Conservation (phyloP, 768 basidiomycete species). For the Pleurotus eryngii region DNA sequence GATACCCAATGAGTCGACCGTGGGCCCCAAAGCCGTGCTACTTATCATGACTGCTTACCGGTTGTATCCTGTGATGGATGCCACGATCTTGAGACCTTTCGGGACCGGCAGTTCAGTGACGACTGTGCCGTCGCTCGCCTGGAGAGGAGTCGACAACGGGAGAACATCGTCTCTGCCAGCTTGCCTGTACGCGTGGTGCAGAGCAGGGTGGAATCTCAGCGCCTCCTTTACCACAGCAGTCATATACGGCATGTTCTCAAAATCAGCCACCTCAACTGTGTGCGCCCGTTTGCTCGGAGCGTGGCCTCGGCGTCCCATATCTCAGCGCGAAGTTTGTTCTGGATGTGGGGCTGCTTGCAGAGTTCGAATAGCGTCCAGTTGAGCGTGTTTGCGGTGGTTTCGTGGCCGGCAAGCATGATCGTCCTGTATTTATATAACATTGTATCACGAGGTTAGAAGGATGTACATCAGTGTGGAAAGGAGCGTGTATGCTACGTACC, state of each 20-base stretch:
- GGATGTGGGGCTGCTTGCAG: slow-evolving; percentile 24
- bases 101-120: slow-evolving; percentile 36
- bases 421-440: slow-evolving; percentile 1
- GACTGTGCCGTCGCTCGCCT: slow-evolving; percentile 29
- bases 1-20: background rate
- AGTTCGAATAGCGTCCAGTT: slow-evolving; percentile 29
- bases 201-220: slow-evolving; percentile 25
- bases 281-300: slow-evolving; percentile 33
- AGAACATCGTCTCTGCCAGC: slow-evolving; percentile 20
- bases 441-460: slow-evolving; percentile 18
- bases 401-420: slow-evolving; percentile 12
- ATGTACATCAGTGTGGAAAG: background rate
- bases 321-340: slow-evolving; percentile 22
- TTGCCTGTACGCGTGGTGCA: slow-evolving; percentile 14
- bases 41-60: background rate
- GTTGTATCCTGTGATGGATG: slow-evolving; percentile 26
- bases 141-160: slow-evolving; percentile 42
- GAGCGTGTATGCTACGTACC: background rate
- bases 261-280: slow-evolving; percentile 35
- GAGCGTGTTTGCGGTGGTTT: slow-evolving; percentile 17
- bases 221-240: slow-evolving; percentile 21
- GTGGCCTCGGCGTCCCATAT: background rate
- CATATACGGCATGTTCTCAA: slow-evolving; percentile 47
- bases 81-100: slow-evolving; percentile 35
- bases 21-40: too few species aligned